A percentile compares a stretch with the other conserved stretches of the same genome.
These are phyloP conservation scores for Tirmania nivea DNA, from an alignment of 495 filamentous ascomycete species.

Conservation along the genomic window DNA sequence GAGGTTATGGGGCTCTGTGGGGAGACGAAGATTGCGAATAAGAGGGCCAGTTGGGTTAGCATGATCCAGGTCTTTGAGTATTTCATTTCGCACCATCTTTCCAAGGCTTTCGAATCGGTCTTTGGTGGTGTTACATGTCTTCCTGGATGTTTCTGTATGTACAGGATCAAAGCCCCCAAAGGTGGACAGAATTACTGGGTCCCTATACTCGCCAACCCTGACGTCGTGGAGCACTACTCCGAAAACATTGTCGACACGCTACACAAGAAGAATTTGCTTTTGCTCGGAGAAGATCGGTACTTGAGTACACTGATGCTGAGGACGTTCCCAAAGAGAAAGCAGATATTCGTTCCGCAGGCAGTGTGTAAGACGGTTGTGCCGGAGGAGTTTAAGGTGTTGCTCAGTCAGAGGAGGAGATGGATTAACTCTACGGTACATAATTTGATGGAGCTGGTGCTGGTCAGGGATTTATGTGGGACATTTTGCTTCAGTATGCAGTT, in stretches of 20 bases:
- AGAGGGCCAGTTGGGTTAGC: conserved; percentile 77
- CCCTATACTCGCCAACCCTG: conserved; percentile 92
- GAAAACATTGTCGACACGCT: conserved; percentile 98
- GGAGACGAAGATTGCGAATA: conserved; percentile 99
- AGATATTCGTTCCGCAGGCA: conserved; percentile 93
- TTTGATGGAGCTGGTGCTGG: conserved; percentile 87
- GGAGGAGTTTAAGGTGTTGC: conserved; percentile 72
- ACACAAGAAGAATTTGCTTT: conserved; percentile 91
- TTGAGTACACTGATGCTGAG: conserved; percentile 92
- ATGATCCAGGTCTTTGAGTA: conserved; percentile 99
- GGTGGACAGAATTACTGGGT: conserved; percentile 99
- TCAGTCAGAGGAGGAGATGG: conserved; percentile 90
- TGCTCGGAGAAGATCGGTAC: conserved; percentile 94
- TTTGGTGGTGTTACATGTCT: conserved; percentile 99
- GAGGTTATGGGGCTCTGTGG: conserved; percentile 98
- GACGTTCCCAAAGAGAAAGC: conserved; percentile 97
- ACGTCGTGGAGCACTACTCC: conserved; percentile 97
- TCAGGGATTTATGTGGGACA: conserved; percentile 89
- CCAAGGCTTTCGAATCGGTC: conserved; percentile 93
- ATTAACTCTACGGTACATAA: conserved; percentile 99
- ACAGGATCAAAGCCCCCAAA: conserved; percentile 97
- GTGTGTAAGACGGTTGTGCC: conserved; percentile 97
- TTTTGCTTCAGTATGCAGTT: conserved; percentile 99
- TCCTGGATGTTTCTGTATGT: conserved; percentile 99
- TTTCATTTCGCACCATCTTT: conserved; percentile 92